phyloP scores from a whole-genome alignment of 2,329 filamentous ascomycete genomes.

The Cladosporium oxysporum region DNA sequence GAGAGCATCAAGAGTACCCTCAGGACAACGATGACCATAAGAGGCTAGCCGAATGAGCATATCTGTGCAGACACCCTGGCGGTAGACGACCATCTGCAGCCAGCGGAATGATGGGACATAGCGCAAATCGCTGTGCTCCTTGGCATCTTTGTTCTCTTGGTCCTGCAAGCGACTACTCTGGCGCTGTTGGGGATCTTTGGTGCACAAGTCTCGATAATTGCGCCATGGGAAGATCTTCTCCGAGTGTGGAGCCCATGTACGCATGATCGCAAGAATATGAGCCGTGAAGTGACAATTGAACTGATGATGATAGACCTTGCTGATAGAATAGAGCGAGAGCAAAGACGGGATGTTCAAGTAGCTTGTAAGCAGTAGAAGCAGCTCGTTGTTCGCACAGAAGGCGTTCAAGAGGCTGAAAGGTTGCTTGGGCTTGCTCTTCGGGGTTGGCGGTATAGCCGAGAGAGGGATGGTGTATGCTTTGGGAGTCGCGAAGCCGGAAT shows the following conservation, averaged over 20 bases:
- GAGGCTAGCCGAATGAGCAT: conserved; percentile 64
- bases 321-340: conserved; percentile 65
- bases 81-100: conserved; percentile 65
- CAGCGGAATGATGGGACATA: conserved; percentile 66
- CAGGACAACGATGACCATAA: conserved; percentile 52
- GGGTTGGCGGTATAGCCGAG: not conserved
- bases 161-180: conserved; percentile 28
- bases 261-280: conserved; percentile 59
- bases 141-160: conserved; percentile 10
- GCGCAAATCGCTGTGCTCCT: conserved; percentile 40
- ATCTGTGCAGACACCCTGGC: conserved; percentile 59
- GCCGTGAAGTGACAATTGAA: conserved; percentile 62
- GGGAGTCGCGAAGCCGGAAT: conserved; percentile 2
- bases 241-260: conserved; percentile 56
- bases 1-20: conserved; percentile 29
- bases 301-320: conserved; percentile 61
- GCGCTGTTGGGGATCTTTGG: conserved; percentile 56
- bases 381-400: conserved; percentile 45
- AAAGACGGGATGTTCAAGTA: conserved; percentile 59
- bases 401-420: conserved; percentile 39
- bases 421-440: not conserved
- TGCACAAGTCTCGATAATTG: conserved; percentile 59
- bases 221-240: conserved; percentile 61
- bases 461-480: conserved; percentile 14
- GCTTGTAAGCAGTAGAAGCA: conserved; percentile 58